A percentile compares a stretch with the other conserved stretches of the same genome.
Evolutionary conservation across 805 yeast genomes (phyloP).

Genomic region (Candida xyloterini): DNA sequence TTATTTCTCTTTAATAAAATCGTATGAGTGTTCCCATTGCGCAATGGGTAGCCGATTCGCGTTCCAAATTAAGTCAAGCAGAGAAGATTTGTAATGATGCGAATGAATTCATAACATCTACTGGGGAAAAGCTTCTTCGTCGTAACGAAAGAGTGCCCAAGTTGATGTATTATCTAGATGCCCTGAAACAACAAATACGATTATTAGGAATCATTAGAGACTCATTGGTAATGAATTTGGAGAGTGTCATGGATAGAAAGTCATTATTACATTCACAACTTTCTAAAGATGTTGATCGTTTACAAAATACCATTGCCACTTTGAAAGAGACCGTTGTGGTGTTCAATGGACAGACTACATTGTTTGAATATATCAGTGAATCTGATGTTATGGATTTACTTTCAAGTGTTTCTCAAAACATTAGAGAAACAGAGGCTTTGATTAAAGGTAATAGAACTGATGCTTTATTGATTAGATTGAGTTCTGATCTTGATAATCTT

Average conservation of each 20-base stretch:
- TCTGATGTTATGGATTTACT: constrained; percentile 36
- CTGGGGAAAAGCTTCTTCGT: constrained; percentile 36
- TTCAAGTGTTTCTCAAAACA: constrained; percentile 27
- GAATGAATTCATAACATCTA: constrained; percentile 36
- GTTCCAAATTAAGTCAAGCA: constrained; percentile 45
- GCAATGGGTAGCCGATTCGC: constrained; percentile 46
- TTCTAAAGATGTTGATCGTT: constrained; percentile 30
- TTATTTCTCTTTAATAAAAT: background rate
- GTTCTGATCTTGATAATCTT: constrained; percentile 25
- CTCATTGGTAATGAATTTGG: constrained; percentile 29
- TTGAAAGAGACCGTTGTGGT: constrained; percentile 37
- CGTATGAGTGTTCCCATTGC: constrained; percentile 12
- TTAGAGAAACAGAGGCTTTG: constrained; percentile 30
- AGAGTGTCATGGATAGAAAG: constrained; percentile 24
- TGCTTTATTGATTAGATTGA: constrained; percentile 26
- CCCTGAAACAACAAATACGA: constrained; percentile 46
- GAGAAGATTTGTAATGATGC: constrained; percentile 52
- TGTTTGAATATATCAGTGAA: constrained; percentile 50
- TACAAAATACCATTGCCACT: constrained; percentile 32
- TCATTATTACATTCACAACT: constrained; percentile 23
- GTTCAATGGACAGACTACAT: constrained; percentile 15
- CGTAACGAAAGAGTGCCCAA: constrained; percentile 43
- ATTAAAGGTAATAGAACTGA: constrained; percentile 27
- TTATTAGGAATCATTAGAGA: constrained; percentile 36
- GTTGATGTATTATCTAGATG: constrained; percentile 41